These are phyloP conservation scores for Diplosphaera chodatii DNA, from an alignment of 139 green algal species.

Conservation along the genomic window DNA sequence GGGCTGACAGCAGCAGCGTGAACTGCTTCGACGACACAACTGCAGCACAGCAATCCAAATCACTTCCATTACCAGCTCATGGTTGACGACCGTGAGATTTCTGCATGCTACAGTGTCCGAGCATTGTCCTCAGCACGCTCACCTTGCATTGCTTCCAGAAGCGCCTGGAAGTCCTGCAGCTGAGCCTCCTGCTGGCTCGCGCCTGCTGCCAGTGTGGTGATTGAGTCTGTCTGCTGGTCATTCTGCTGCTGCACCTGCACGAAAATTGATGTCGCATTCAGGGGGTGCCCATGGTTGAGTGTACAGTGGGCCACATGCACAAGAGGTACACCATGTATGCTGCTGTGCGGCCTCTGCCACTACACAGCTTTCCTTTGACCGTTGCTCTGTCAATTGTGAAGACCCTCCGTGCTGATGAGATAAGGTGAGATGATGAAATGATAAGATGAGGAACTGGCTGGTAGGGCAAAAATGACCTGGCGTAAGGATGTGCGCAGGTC, in stretches of 20 bases:
- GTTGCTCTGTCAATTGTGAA: too few species aligned
- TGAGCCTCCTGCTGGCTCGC: background rate
- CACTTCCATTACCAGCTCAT: background rate
- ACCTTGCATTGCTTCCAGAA: background rate
- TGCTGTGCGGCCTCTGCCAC: too few species aligned
- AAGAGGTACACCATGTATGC: too few species aligned
- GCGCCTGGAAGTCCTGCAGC: background rate
- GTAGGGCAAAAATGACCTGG: background rate
- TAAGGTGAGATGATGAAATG: too few species aligned
- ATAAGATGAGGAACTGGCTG: too few species aligned
- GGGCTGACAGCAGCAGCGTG: background rate
- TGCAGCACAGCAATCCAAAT: background rate
- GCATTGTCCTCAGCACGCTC: background rate
- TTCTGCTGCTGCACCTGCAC: background rate
- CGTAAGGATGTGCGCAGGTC: background rate
- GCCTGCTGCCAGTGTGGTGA: background rate
- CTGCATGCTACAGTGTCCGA: too few species aligned
- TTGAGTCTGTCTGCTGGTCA: background rate
- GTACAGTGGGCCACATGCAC: too few species aligned
- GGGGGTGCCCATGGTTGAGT: too few species aligned
- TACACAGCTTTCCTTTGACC: too few species aligned
- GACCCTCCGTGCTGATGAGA: too few species aligned
- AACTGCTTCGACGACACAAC: background rate
- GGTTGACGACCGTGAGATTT: background rate
- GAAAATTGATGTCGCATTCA: too few species aligned